phyloP scores from a whole-genome alignment of 2,329 filamentous ascomycete genomes.

The Fonsecaea pedrosoi region DNA sequence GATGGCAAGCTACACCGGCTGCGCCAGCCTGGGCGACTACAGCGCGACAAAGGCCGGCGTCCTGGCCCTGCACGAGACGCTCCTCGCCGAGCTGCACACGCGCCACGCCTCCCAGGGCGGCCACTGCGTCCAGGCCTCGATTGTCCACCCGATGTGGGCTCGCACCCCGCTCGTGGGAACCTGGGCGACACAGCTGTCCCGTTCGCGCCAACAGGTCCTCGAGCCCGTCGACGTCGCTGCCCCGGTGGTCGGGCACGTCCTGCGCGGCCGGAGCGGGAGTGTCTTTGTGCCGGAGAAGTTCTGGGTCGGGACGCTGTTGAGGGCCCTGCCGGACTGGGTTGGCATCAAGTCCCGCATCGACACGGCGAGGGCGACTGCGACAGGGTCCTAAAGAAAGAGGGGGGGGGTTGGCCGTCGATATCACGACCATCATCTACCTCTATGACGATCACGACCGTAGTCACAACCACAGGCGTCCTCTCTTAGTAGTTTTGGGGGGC shows the following conservation, averaged over 20 bases:
- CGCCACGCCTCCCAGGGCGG: constrained; percentile 53
- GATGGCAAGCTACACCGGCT: constrained; percentile 65
- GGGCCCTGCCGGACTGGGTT: constrained; percentile 68
- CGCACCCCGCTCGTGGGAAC: constrained; percentile 39
- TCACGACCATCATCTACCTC: too few relatives aligned
- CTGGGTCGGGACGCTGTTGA: constrained; percentile 43
- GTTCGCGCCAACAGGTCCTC: constrained; percentile 54
- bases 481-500: too few relatives aligned
- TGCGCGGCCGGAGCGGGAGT: constrained; percentile 53
- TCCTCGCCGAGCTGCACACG: constrained; percentile 64
- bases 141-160: constrained; percentile 36
- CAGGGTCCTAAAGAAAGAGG: not conserved
- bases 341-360: constrained; percentile 17
- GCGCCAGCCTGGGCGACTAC: constrained; percentile 72
- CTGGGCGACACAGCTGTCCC: constrained; percentile 63
- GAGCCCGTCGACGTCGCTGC: constrained; percentile 62
- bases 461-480: too few relatives aligned
- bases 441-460: too few relatives aligned
- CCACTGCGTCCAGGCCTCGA: constrained; percentile 31
- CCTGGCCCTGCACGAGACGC: constrained; percentile 70
- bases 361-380: not conserved
- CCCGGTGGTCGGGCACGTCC: constrained; percentile 65
- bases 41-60: constrained; percentile 70
- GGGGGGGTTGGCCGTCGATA: not conserved
- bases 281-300: constrained; percentile 32